A percentile compares a stretch with the other conserved stretches of the same genome.
These are phyloP conservation scores for Aspergillus intermedius DNA, from an alignment of 2,329 filamentous ascomycete genomes.

Conservation along the genomic window DNA sequence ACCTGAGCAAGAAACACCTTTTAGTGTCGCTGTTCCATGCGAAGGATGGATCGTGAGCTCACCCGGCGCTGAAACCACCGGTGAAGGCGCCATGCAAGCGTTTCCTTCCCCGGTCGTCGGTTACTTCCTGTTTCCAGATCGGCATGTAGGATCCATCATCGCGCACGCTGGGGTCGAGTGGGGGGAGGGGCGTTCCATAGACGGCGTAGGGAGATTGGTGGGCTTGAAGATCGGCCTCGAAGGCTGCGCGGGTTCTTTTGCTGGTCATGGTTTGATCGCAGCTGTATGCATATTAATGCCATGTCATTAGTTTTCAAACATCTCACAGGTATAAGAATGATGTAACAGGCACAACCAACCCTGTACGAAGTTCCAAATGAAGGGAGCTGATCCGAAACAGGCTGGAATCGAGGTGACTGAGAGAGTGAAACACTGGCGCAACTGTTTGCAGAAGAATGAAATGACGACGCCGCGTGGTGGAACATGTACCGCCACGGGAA, in stretches of 20 bases:
- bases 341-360: not conserved
- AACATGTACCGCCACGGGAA: too few relatives aligned
- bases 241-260: conserved; percentile 73
- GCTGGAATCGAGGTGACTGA: not conserved
- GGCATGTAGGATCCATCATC: conserved; percentile 92
- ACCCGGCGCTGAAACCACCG: conserved; percentile 94
- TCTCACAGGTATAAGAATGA: too few relatives aligned
- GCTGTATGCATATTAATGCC: not conserved
- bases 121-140: conserved; percentile 97
- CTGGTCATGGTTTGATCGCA: conserved; percentile 52
- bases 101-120: conserved; percentile 83
- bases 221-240: conserved; percentile 65
- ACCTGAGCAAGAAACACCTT: conserved; percentile 48
- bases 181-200: conserved; percentile 79
- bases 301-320: too few relatives aligned
- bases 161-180: conserved; percentile 65
- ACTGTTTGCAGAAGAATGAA: too few relatives aligned
- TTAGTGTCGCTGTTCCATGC: conserved; percentile 28
- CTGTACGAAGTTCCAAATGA: not conserved
- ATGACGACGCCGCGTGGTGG: too few relatives aligned
- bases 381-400: too few relatives aligned
- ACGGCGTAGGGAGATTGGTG: conserved; percentile 67
- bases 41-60: conserved; percentile 38
- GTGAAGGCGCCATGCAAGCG: conserved; percentile 94
- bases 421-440: conserved; percentile 9